phyloP scores from a whole-genome alignment of 192 early-diverging fungal species.

The Coemansia sp. region DNA sequence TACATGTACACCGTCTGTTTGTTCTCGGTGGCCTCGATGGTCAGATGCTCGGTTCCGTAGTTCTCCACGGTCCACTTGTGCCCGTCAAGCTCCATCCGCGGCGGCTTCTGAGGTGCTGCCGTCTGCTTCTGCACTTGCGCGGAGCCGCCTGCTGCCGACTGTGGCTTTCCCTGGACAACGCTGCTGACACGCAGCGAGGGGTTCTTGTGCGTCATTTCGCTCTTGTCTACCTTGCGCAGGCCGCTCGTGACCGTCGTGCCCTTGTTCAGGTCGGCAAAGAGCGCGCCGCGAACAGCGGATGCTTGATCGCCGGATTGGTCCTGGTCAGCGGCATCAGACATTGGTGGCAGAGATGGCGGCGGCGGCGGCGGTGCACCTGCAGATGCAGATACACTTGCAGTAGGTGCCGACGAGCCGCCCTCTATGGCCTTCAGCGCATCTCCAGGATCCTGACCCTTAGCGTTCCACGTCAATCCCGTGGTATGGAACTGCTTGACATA shows the following conservation, averaged over 20 bases:
- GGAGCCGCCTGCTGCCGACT: neutral
- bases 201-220: conserved; percentile 99
- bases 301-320: neutral
- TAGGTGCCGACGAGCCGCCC: conserved; percentile 36
- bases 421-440: conserved; percentile 33
- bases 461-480: conserved; percentile 91
- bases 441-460: conserved; percentile 60
- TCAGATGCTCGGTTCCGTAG: conserved; percentile 63
- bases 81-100: conserved; percentile 78
- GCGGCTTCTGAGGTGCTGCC: conserved; percentile 48
- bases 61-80: conserved; percentile 97
- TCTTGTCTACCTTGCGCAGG: conserved; percentile 91
- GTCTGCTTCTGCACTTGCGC: conserved; percentile 4
- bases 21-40: conserved; percentile 78
- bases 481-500: conserved; percentile 90
- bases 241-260: conserved; percentile 69
- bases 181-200: conserved; percentile 72
- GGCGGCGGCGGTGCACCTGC: conserved; percentile 51
- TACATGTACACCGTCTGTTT: conserved; percentile 92
- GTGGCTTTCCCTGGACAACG: conserved; percentile 49
- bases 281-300: conserved; percentile 42
- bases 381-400: conserved; percentile 43
- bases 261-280: conserved; percentile 86
- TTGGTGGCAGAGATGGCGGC: conserved; percentile 61
- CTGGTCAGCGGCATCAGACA: conserved; percentile 3